Evolutionary conservation across 805 yeast species (phyloP).

Genomic region (Candida wancherniae): DNA sequence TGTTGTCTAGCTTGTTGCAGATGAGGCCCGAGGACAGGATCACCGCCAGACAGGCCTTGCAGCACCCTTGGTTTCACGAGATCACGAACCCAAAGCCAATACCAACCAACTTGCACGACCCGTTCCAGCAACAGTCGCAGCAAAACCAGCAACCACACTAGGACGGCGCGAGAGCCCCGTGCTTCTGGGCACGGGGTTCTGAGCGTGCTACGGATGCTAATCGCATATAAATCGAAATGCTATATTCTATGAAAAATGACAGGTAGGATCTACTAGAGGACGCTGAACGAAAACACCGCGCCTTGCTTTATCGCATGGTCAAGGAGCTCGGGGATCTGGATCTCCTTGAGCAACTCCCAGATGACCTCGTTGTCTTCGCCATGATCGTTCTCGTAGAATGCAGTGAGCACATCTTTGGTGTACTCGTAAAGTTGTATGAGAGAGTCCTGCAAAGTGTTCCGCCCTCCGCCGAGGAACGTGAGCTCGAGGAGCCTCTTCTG

Average conservation of each 20-base stretch:
- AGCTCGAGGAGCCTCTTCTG: constrained; percentile 4
- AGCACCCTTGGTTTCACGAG: constrained; percentile 81
- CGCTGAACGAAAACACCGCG: no score
- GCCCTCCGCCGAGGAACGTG: constrained; percentile 5
- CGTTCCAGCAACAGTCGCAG: constrained; percentile 24
- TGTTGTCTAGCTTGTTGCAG: constrained; percentile 54
- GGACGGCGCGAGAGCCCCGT: no score
- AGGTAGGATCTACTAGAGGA: no score
- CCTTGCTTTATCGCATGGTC: constrained; percentile 13
- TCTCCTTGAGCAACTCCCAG: constrained; percentile 12
- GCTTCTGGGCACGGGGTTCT: no score
- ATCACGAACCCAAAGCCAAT: constrained; percentile 42
- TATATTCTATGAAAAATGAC: constrained; percentile 10
- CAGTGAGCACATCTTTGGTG: constrained; percentile 1
- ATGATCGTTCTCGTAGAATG: constrained; percentile 3
- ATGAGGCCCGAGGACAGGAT: constrained; percentile 60
- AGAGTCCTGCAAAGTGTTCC: constrained; percentile 6
- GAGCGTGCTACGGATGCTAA: no score
- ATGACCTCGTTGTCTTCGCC: constrained; percentile 4
- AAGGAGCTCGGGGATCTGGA: constrained; percentile 15
- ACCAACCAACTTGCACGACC: constrained; percentile 30
- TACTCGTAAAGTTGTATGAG: constrained; percentile 4
- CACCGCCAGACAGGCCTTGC: constrained; percentile 57
- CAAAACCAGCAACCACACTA: constrained; percentile 13
- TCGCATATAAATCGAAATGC: constrained; percentile 1